Conservation (phyloP, 169 alveolate species). For the Plasmodium yoelii region DNA sequence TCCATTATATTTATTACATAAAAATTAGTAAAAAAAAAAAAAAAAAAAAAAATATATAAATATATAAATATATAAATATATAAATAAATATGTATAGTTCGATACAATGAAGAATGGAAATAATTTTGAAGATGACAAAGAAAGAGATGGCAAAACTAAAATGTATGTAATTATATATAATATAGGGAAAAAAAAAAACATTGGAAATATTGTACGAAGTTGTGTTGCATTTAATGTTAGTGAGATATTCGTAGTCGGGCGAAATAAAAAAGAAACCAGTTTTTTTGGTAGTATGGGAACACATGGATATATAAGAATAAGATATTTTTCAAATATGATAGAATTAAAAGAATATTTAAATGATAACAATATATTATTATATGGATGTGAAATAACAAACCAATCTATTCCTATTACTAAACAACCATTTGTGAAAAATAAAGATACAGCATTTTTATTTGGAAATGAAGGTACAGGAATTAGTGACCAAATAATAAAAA, state of each 20-base stretch:
- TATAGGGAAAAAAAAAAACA: conserved; percentile 79
- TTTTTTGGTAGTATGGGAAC: conserved; percentile 84
- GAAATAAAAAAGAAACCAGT: conserved; percentile 67
- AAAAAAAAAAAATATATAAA: too few species aligned
- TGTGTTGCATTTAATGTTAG: conserved; percentile 82
- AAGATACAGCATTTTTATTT: conserved; percentile 90
- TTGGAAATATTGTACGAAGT: conserved; percentile 80
- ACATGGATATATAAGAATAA: conserved; percentile 67
- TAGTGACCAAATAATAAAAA: conserved; percentile 84
- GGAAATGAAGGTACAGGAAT: conserved; percentile 95
- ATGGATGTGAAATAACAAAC: conserved; percentile 90
- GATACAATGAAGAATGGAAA: not conserved
- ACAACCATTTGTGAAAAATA: conserved; percentile 77
- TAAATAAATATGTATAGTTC: too few species aligned
- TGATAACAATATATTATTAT: conserved; percentile 81
- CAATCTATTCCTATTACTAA: conserved; percentile 85
- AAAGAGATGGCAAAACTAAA: conserved; percentile 5
- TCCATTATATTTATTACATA: too few species aligned
- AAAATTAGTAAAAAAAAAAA: not conserved
- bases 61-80: too few species aligned
- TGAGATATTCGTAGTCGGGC: conserved; percentile 79
- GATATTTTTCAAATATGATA: conserved; percentile 54
- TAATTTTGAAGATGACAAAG: not conserved
- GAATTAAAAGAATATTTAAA: conserved; percentile 76
- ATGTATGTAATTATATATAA: conserved; percentile 78